A percentile compares a stretch with the other conserved stretches of the same genome.
Evolutionary conservation across 2,329 filamentous ascomycete genomes (phyloP).

Genomic region (Phialophora chinensis): DNA sequence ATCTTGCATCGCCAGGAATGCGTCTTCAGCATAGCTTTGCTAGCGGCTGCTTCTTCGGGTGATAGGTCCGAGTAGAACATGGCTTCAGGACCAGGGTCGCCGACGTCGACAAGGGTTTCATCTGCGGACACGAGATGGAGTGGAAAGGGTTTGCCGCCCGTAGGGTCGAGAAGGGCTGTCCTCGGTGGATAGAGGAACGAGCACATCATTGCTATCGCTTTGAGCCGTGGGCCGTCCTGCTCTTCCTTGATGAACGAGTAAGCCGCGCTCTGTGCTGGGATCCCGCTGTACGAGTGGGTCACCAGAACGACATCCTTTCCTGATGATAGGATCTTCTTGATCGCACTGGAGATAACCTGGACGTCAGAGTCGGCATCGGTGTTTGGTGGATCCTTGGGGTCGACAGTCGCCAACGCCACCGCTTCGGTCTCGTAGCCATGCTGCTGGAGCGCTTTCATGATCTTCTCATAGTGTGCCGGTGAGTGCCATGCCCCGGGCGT

Average conservation of each 20-base stretch:
- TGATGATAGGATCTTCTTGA: slow-evolving; percentile 27
- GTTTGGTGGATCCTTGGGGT: slow-evolving; percentile 39
- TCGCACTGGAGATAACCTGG: slow-evolving; percentile 12
- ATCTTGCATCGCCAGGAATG: slow-evolving; percentile 14
- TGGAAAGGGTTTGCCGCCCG: slow-evolving; percentile 5
- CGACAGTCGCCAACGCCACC: slow-evolving; percentile 12
- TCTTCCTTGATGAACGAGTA: slow-evolving; percentile 18
- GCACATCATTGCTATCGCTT: slow-evolving; percentile 11
- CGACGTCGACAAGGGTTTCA: slow-evolving; percentile 9
- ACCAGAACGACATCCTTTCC: slow-evolving; percentile 32
- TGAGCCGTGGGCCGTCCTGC: slow-evolving; percentile 2
- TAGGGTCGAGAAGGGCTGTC: slow-evolving; percentile 9
- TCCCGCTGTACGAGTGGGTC: slow-evolving; percentile 34
- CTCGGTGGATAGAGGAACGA: slow-evolving; percentile 19
- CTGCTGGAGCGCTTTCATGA: slow-evolving; percentile 45
- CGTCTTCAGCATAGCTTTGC: slow-evolving; percentile 17
- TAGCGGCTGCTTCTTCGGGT: slow-evolving; percentile 2
- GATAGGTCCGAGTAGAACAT: slow-evolving; percentile 24
- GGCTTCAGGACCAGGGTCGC: slow-evolving; percentile 15
- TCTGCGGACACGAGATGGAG: slow-evolving; percentile 6
- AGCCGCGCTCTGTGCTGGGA: slow-evolving; percentile 31
- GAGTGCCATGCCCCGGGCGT: slow-evolving; percentile 49
- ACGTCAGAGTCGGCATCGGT: slow-evolving; percentile 18
- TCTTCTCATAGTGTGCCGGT: slow-evolving; percentile 40
- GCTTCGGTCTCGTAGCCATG: slow-evolving; percentile 11